Percentiles rank a stretch among this genome's conserved stretches.
Conservation (phyloP, 106 monocot species). For the Apostasia shenzhenica region DNA sequence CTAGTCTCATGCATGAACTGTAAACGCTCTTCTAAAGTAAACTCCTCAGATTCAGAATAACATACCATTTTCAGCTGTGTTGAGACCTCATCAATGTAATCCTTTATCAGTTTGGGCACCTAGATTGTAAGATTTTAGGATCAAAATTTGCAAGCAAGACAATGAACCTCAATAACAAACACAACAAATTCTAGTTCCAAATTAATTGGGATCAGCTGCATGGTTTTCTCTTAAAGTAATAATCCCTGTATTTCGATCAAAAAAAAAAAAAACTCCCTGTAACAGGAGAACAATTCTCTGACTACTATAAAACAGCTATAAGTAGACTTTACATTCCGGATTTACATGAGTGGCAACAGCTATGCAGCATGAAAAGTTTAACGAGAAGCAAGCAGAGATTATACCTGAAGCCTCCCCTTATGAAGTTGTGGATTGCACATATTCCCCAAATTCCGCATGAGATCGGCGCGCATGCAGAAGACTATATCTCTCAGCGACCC, state of each 20-base stretch:
- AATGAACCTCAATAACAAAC: not conserved
- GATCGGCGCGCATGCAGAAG: conserved; percentile 73
- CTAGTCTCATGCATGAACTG: conserved; percentile 74
- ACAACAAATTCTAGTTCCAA: not conserved
- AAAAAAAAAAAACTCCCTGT: no score
- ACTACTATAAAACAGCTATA: no score
- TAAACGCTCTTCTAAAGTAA: conserved; percentile 69
- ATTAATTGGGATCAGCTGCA: no score
- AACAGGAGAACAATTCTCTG: no score
- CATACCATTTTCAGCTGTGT: conserved; percentile 65
- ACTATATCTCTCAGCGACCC: conserved; percentile 66
- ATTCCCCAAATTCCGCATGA: conserved; percentile 66
- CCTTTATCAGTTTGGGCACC: conserved; percentile 74
- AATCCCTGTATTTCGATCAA: no score
- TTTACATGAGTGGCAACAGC: no score
- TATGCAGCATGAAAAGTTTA: not conserved
- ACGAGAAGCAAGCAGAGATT: not conserved
- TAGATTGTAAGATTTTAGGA: conserved; percentile 4
- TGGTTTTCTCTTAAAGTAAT: no score
- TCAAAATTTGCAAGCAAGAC: no score
- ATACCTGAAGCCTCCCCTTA: conserved; percentile 67
- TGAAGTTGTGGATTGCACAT: conserved; percentile 75
- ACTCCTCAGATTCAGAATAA: conserved; percentile 54
- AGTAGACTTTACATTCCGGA: no score
- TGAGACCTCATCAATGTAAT: conserved; percentile 76